Evolutionary conservation across 108 stramenopile genomes (phyloP), one percentile per base, ranked within the genome.

Genomic region (Cyclostephanos invisitatus): DNA sequence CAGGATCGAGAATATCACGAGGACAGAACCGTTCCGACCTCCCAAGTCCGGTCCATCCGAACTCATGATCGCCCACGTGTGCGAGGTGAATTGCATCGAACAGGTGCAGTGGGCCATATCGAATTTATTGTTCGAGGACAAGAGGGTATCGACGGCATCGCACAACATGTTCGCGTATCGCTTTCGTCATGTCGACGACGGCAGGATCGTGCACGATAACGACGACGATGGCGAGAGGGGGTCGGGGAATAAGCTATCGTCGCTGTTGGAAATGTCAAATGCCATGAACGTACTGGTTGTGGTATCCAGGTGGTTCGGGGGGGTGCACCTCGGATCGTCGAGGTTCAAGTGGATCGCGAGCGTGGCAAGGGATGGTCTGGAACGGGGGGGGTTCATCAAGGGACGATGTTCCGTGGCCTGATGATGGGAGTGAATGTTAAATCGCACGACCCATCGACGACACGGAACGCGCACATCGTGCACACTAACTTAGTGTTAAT

Each of bases 221-320:
- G 97, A 98, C 75, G 96, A 96, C 64, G 96, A 98, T 70, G 97
- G 97, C 9, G 97, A 98, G 80, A 80, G 85, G 49, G 96, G 86
- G 2, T 84, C 95, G 0, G 97, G 96, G 2, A 66, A 71, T 36
- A 87, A 89, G 55, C 72, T 98, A 29, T 89, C 91, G 5, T 51
- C 84, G 7, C 71, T 98, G 46, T 68, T 98, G 27, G 89, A 91
- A 55, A 66, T 96, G 72, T 79, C 85, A 17, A 71, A 82, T 60
- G 94, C 68, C 17, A 66, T 85, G n/a, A 81, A 92, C 75, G 91
- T 91, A 7, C 58, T 93, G 27, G 97, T 98, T 9, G 88, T 98
- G 2, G 97, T 98, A 7, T 86, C 87, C 5, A 74, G 95, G 69
- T 96, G 95, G 94, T 92, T 75, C 81, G 94, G 91, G 9, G 97